A percentile compares a stretch with the other conserved stretches of the same genome.
Evolutionary conservation across 805 yeast species (phyloP).

Genomic region (Yarrowia divulgata): DNA sequence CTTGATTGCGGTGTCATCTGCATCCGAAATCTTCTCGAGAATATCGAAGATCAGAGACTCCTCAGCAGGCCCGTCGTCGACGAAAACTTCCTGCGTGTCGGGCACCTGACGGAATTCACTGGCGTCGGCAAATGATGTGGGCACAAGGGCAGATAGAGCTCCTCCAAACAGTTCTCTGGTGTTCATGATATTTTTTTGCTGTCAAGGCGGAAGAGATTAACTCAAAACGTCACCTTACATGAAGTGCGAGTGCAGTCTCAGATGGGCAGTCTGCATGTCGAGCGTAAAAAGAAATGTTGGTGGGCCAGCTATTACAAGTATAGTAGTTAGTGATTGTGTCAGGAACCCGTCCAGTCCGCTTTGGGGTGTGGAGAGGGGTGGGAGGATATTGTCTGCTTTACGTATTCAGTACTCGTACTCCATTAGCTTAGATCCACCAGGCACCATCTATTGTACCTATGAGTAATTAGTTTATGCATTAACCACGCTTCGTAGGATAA

Average conservation of each 20-base stretch:
- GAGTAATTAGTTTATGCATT: neutral
- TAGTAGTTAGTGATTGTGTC: neutral
- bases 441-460: neutral
- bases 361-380: slow-evolving; percentile 8
- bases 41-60: slow-evolving; percentile 53
- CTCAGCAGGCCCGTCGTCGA: slow-evolving; percentile 50
- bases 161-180: slow-evolving; percentile 76
- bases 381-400: neutral
- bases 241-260: slow-evolving; percentile 1
- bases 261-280: slow-evolving; percentile 16
- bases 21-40: slow-evolving; percentile 51
- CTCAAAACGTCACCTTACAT: slow-evolving; percentile 24
- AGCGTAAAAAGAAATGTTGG: neutral
- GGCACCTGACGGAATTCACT: slow-evolving; percentile 83
- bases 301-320: neutral
- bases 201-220: slow-evolving; percentile 30
- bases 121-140: slow-evolving; percentile 73
- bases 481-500: too few relatives aligned
- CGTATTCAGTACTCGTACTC: too few relatives aligned
- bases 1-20: slow-evolving; percentile 42
- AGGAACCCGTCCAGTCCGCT: slow-evolving; percentile 6
- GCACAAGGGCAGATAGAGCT: slow-evolving; percentile 68
- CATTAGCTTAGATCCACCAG: neutral
- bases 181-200: slow-evolving; percentile 33
- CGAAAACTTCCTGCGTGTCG: slow-evolving; percentile 91